Evolutionary conservation across 2,329 filamentous ascomycete genomes (phyloP).

Genomic region (Amphichorda felina): DNA sequence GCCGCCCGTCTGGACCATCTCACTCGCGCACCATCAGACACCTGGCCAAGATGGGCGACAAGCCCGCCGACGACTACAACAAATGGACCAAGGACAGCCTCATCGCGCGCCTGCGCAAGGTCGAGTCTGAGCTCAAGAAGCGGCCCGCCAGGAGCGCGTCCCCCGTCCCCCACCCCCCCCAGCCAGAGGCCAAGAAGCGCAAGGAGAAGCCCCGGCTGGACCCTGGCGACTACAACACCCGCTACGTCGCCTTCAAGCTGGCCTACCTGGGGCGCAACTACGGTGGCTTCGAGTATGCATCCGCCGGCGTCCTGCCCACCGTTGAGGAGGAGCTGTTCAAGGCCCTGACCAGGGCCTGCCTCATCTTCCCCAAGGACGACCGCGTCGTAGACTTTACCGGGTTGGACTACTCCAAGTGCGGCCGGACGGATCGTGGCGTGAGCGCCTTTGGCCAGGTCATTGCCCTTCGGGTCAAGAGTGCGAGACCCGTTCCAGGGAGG

Average conservation of each 20-base stretch:
- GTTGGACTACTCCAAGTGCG: conserved; percentile 90
- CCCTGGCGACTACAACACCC: conserved; percentile 67
- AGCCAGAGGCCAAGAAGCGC: conserved; percentile 15
- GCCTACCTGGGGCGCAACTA: conserved; percentile 88
- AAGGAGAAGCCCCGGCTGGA: conserved; percentile 37
- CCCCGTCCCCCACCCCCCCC: neutral
- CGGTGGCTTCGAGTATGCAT: conserved; percentile 85
- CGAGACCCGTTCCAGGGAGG: conserved; percentile 42
- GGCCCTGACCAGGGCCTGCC: conserved; percentile 66
- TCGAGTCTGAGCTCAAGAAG: conserved; percentile 49
- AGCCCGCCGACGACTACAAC: conserved; percentile 33
- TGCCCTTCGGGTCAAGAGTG: conserved; percentile 70
- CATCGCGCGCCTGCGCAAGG: conserved; percentile 51
- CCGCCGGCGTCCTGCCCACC: conserved; percentile 59
- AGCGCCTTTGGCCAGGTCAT: conserved; percentile 97
- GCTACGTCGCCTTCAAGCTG: conserved; percentile 82
- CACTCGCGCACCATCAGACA: neutral
- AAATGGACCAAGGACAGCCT: conserved; percentile 59
- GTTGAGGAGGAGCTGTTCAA: conserved; percentile 94
- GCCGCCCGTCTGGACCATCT: neutral
- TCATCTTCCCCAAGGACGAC: conserved; percentile 62
- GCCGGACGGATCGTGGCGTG: conserved; percentile 83
- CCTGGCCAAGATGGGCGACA: conserved; percentile 1
- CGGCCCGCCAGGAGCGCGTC: neutral
- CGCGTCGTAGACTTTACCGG: conserved; percentile 65